A percentile compares a stretch with the other conserved stretches of the same genome.
Evolutionary conservation across 495 filamentous ascomycete genomes (phyloP).

Genomic region (Elaphomyces granulatus): DNA sequence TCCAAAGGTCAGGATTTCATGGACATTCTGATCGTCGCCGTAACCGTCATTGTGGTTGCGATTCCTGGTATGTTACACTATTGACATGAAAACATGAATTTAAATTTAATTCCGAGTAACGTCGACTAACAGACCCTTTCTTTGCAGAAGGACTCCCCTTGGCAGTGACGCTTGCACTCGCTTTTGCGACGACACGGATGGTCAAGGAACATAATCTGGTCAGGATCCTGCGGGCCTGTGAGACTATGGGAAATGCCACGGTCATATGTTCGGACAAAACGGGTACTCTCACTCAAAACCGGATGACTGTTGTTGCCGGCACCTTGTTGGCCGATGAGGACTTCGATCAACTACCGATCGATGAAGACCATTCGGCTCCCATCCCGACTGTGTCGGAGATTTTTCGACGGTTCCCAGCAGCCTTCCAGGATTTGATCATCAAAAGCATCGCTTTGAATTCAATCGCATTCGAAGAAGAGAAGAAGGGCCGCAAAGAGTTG

Average conservation of each 20-base stretch:
- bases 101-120: not conserved
- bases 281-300: constrained; percentile 56
- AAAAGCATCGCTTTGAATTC: constrained; percentile 53
- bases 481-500: constrained; percentile 40
- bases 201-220: constrained; percentile 57
- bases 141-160: constrained; percentile 53
- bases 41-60: constrained; percentile 61
- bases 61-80: constrained; percentile 42
- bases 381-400: constrained; percentile 15
- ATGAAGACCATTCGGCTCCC: constrained; percentile 9
- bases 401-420: constrained; percentile 25
- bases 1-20: constrained; percentile 48
- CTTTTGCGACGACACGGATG: constrained; percentile 44
- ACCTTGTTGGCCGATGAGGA: constrained; percentile 38
- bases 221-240: constrained; percentile 48
- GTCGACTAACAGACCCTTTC: too few species aligned
- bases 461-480: constrained; percentile 49
- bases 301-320: constrained; percentile 56
- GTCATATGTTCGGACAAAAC: constrained; percentile 60
- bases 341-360: constrained; percentile 31
- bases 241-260: constrained; percentile 61
- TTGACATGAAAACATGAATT: too few species aligned
- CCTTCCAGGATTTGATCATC: constrained; percentile 34
- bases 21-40: constrained; percentile 51
- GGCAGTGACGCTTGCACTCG: constrained; percentile 40